Evolutionary conservation across 192 early-diverging fungal species (phyloP), one percentile per base, ranked within the genome.

Genomic region (Podila clonocystis): DNA sequence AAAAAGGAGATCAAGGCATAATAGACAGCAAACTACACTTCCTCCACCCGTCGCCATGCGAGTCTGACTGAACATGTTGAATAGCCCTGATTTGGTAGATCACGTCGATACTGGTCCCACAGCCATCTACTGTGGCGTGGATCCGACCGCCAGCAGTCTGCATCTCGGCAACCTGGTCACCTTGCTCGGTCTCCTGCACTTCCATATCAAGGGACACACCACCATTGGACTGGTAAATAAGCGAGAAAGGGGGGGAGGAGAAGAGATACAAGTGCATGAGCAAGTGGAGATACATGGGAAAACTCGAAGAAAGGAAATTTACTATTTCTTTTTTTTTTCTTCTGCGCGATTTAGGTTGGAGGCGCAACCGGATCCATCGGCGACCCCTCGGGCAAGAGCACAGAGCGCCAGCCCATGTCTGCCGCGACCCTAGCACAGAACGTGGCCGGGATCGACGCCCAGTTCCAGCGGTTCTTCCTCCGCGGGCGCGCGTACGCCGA

Each of bases 331-430:
- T 28, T 20, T 30, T 20, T 9, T 9, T 12, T 15, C 49, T 49
- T 11, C 9, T 22, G 33, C 6, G 22, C 17, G 4, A 63, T 19
- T 70, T 77, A 91, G 91, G 82, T 92, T 0, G 96, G 96, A 20
- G 95, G 94, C 17, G 97, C 97, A 9, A 98, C 97, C 1, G 97
- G 95, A 1, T 78, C 87, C 17, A 97, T 99, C 60, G 97, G 97
- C 17, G 97, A 99, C 75, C 97, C 97, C 5, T 94, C 92, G 20
- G 97, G 97, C 6, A 91, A 92, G 55, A 89, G 87, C 50, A 91
- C 93, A 0, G 97, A 99, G 69, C 91, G 97, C 7, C 75, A 82
- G 22, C 92, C 91, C 8, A 75, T 97, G 68, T 89, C 85, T 4
- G 70, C 68, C 22, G 83, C 87, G 6, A 84, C 76, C 9, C 78